These are phyloP conservation scores for Lachancea quebecensis DNA, from an alignment of 805 yeast genomes.

Conservation along the genomic window DNA sequence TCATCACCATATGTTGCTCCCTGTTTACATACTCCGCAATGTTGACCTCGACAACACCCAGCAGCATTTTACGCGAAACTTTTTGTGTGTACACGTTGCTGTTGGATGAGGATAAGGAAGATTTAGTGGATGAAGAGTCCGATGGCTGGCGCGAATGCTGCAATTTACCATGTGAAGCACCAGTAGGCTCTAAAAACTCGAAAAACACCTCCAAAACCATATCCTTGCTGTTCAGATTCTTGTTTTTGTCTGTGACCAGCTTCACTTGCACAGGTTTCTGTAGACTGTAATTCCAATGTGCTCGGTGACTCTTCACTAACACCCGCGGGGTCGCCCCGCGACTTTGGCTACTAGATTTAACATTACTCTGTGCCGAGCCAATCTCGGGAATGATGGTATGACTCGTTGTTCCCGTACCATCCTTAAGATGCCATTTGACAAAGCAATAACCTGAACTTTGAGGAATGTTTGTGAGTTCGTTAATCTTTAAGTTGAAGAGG, in stretches of 20 bases:
- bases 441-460: conserved; percentile 63
- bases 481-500: conserved; percentile 48
- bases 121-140: neutral
- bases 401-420: conserved; percentile 31
- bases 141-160: conserved; percentile 2
- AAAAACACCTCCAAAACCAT: conserved; percentile 40
- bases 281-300: conserved; percentile 39
- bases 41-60: conserved; percentile 66
- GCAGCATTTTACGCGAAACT: conserved; percentile 34
- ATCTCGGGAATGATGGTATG: conserved; percentile 3
- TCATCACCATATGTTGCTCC: conserved; percentile 43
- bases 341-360: conserved; percentile 16
- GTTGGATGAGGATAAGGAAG: neutral
- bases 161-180: conserved; percentile 3
- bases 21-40: conserved; percentile 58
- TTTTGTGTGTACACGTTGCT: conserved; percentile 23
- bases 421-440: conserved; percentile 57
- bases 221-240: conserved; percentile 31
- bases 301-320: conserved; percentile 45
- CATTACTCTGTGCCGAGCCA: conserved; percentile 25
- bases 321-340: conserved; percentile 38
- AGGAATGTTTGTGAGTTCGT: conserved; percentile 79
- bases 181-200: conserved; percentile 28
- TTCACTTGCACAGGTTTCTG: conserved; percentile 35
- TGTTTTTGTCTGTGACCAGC: conserved; percentile 34